Evolutionary conservation across 2,329 filamentous ascomycete genomes (phyloP).

Genomic region (Trichoderma pleuroti): DNA sequence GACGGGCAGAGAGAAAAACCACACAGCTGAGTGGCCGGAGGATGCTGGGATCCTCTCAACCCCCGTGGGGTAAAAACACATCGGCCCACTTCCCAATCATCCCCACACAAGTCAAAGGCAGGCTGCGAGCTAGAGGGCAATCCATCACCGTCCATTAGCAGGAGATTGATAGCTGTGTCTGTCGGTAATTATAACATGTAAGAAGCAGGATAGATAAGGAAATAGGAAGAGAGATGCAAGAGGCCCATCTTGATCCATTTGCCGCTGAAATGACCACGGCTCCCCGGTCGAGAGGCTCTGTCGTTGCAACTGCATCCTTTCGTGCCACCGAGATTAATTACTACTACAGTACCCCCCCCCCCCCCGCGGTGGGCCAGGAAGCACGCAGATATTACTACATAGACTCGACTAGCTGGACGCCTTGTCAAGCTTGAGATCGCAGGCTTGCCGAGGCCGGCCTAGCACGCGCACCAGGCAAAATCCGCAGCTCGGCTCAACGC

Average conservation of each 20-base stretch:
- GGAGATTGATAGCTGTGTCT: neutral
- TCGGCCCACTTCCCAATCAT: neutral
- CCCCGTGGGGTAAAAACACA: neutral
- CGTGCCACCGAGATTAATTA: neutral
- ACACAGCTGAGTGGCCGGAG: neutral
- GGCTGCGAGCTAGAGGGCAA: neutral
- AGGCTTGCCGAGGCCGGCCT: constrained; percentile 13
- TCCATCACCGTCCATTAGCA: neutral
- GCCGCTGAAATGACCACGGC: neutral
- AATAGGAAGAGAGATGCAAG: neutral
- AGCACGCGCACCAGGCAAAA: constrained; percentile 7
- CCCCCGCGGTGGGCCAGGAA: constrained; percentile 1
- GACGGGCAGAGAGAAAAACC: neutral
- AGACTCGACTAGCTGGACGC: neutral
- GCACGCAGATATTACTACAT: neutral
- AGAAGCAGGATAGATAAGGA: neutral
- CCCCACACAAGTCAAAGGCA: constrained; percentile 12
- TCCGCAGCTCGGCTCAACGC: neutral
- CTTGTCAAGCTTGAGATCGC: constrained; percentile 1
- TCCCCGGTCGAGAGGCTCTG: neutral
- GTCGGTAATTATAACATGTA: neutral
- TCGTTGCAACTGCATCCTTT: neutral
- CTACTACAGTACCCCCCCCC: no score
- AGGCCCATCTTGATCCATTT: neutral
- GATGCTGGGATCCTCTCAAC: neutral